Base-by-base conservation (phyloP, 139 green algal genomes). In the Coelastrella sp. region DNA sequence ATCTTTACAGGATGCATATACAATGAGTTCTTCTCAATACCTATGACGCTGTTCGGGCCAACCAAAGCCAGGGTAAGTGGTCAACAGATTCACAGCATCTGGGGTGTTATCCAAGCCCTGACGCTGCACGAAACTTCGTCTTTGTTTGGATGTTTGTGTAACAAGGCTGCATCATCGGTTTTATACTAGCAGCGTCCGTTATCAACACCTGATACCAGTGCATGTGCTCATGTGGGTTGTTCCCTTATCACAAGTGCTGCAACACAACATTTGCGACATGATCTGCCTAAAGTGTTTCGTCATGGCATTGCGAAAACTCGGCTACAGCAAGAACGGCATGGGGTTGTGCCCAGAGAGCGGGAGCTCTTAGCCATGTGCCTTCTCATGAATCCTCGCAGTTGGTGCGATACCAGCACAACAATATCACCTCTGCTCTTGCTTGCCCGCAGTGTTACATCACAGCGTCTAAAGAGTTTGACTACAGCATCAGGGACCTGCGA, bases 1-100 rank as follows among this genome's bases (percentile, higher is more conserved):
- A 96, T 99, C 83, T 99, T 98, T 94, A 98, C 95, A 14, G 98
- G 98, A 14, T 75, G 98, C 5, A 90, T 99, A 56, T 99, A 99
- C 96, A 99, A 99, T 92, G 98, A 99, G 94, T 97, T 96, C 88
- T 99, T 99, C 94, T 99, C 97, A 84, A 97, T 99, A 73, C 95
- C 97, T 22, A 98, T 98, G 91, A 93, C 90, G 3, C 89, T 99
- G 61, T 98, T 98, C 91, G 98, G 98, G 2, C 22, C 65, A 61
- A 90, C 91, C 13, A 76, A 20, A 71, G 61, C 77, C 19, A 75
- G 68, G 87, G 85, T 90, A 61, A 57, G 73, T 54, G 58, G 10
- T 11, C 64, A 71, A 71, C 64, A 71, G 13, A 71, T 3, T 14
- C 16, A 7, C 3, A 71, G 64, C 4, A 71, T 47, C 32, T 47